Evolutionary conservation across 2,329 filamentous ascomycete species (phyloP).

Genomic region (Diaporthe citri): DNA sequence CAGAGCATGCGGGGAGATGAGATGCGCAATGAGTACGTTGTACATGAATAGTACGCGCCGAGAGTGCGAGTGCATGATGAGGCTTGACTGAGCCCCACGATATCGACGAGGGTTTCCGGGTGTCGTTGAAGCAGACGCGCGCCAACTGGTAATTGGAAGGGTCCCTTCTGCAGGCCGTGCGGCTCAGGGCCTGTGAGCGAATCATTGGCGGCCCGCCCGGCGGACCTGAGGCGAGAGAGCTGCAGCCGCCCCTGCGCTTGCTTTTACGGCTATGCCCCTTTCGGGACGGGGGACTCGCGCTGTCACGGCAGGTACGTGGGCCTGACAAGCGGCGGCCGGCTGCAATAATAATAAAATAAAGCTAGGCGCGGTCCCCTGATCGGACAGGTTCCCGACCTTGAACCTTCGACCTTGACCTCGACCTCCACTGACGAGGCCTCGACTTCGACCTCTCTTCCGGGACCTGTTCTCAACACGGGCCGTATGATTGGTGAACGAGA

Average conservation of each 20-base stretch:
- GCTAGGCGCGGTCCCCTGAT: constrained; percentile 28
- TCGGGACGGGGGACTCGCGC: constrained; percentile 11
- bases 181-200: constrained; percentile 31
- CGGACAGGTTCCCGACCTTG: constrained; percentile 20
- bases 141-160: constrained; percentile 38
- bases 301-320: neutral
- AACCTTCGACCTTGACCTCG: constrained; percentile 20
- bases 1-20: neutral
- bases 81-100: constrained; percentile 18
- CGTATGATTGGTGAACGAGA: neutral
- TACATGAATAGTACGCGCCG: constrained; percentile 30
- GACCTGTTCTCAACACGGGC: neutral
- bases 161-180: neutral
- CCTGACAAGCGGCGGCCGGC: constrained; percentile 4
- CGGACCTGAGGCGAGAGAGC: constrained; percentile 38
- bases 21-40: neutral
- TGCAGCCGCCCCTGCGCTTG: constrained; percentile 31
- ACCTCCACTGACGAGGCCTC: neutral
- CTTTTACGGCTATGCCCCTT: constrained; percentile 17
- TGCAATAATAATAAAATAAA: constrained; percentile 13
- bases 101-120: neutral
- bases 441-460: too few relatives aligned
- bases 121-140: constrained; percentile 38
- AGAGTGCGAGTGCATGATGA: constrained; percentile 18
- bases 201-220: constrained; percentile 34